phyloP scores from a whole-genome alignment of 2,329 filamentous ascomycete species.

The Claviceps citrina region DNA sequence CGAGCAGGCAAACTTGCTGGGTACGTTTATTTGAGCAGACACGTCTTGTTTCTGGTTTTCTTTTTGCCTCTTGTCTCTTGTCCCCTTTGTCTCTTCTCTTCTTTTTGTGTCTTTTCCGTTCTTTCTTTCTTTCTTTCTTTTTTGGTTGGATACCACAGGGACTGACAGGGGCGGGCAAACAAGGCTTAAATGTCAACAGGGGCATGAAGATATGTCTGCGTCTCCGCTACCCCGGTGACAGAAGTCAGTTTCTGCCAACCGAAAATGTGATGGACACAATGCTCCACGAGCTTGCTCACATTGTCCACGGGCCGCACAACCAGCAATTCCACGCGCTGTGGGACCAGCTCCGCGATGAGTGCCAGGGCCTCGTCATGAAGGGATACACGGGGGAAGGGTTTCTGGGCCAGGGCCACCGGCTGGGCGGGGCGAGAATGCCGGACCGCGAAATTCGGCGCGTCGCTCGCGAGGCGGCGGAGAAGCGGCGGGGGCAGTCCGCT shows the following conservation, averaged over 20 bases:
- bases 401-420: conserved; percentile 54
- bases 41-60: too few relatives aligned
- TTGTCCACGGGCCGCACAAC: conserved; percentile 70
- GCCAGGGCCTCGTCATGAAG: conserved; percentile 58
- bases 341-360: conserved; percentile 79
- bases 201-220: conserved; percentile 72
- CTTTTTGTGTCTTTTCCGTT: not conserved
- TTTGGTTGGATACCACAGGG: not conserved
- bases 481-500: conserved; percentile 38
- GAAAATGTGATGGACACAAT: conserved; percentile 79
- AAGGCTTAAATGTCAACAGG: conserved; percentile 60
- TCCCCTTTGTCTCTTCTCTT: not conserved
- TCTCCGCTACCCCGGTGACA: conserved; percentile 60
- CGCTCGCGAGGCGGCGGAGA: conserved; percentile 60
- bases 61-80: not conserved
- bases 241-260: conserved; percentile 60
- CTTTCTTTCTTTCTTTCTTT: not conserved
- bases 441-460: conserved; percentile 58
- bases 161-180: not conserved
- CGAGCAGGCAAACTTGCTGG: conserved; percentile 54
- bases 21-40: too few relatives aligned
- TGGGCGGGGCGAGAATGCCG: conserved; percentile 54
- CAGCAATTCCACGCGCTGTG: conserved; percentile 70
- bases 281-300: conserved; percentile 89
- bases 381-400: conserved; percentile 89